Evolutionary conservation across 2,329 filamentous ascomycete genomes (phyloP).

Genomic region (Remersonia thermophila): DNA sequence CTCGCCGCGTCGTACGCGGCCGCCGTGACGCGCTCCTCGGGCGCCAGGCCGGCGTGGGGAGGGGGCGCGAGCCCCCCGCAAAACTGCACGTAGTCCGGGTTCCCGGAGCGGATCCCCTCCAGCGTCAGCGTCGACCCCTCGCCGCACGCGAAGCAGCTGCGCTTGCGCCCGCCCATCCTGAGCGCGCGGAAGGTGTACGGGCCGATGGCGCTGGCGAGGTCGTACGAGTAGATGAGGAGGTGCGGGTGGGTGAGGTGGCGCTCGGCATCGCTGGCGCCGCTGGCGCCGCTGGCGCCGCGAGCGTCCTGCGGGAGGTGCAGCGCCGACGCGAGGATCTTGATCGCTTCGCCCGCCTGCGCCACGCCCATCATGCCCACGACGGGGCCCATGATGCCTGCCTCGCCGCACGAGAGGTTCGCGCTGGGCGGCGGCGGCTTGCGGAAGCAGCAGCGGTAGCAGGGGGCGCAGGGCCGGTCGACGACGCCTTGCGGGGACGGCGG

Average conservation of each 20-base stretch:
- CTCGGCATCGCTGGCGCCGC: too few species aligned
- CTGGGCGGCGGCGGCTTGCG: slow-evolving; percentile 75
- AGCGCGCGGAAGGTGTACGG: slow-evolving; percentile 54
- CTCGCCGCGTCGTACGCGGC: slow-evolving; percentile 37
- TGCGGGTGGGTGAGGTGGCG: slow-evolving; percentile 13
- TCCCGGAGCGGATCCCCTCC: slow-evolving; percentile 49
- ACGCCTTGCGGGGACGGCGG: slow-evolving; percentile 52
- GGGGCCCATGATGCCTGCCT: slow-evolving; percentile 84
- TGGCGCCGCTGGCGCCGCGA: background rate
- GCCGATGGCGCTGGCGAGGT: slow-evolving; percentile 21
- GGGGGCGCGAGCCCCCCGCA: slow-evolving; percentile 48
- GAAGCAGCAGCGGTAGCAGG: slow-evolving; percentile 91
- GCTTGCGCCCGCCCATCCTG: slow-evolving; percentile 55
- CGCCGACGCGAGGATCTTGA: slow-evolving; percentile 58
- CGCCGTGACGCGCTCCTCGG: slow-evolving; percentile 57
- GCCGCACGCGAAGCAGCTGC: slow-evolving; percentile 68
- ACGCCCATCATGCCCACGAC: slow-evolving; percentile 92
- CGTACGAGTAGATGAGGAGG: slow-evolving; percentile 37
- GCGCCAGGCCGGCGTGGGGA: slow-evolving; percentile 40
- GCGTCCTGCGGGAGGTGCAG: slow-evolving; percentile 13
- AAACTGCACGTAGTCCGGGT: slow-evolving; percentile 74
- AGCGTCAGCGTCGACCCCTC: slow-evolving; percentile 48
- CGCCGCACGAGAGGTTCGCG: slow-evolving; percentile 74
- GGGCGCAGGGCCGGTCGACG: slow-evolving; percentile 43
- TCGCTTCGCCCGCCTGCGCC: slow-evolving; percentile 76